phyloP scores from a whole-genome alignment of 495 filamentous ascomycete genomes.

The Daldinia grandis region DNA sequence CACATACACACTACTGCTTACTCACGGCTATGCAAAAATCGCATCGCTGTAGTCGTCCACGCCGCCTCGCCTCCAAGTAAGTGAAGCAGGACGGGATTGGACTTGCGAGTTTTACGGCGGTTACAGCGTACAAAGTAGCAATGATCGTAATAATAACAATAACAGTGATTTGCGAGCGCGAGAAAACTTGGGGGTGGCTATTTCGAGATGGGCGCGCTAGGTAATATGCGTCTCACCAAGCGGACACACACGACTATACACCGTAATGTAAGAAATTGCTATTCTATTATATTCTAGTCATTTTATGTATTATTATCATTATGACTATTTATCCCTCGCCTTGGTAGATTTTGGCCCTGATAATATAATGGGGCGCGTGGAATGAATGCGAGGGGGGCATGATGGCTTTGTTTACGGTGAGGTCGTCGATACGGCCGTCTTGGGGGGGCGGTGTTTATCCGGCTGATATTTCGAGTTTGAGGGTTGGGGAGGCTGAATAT shows the following conservation, averaged over 20 bases:
- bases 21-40: conserved; percentile 13
- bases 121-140: neutral
- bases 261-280: neutral
- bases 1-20: conserved; percentile 1
- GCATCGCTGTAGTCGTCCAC: neutral
- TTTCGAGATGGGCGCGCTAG: conserved; percentile 18
- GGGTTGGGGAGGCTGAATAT: neutral
- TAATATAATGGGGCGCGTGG: neutral
- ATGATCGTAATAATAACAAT: neutral
- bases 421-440: neutral
- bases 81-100: neutral
- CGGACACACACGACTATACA: neutral
- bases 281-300: neutral
- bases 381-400: neutral
- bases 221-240: conserved; percentile 17
- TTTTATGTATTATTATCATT: too few relatives aligned
- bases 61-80: neutral
- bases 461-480: neutral
- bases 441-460: neutral
- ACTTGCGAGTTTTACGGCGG: neutral
- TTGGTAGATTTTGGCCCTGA: neutral
- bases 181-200: conserved; percentile 23
- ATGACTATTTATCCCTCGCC: too few relatives aligned
- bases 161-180: neutral
- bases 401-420: neutral